Evolutionary conservation across 2,329 filamentous ascomycete species (phyloP).

Genomic region (Fusarium piperis): DNA sequence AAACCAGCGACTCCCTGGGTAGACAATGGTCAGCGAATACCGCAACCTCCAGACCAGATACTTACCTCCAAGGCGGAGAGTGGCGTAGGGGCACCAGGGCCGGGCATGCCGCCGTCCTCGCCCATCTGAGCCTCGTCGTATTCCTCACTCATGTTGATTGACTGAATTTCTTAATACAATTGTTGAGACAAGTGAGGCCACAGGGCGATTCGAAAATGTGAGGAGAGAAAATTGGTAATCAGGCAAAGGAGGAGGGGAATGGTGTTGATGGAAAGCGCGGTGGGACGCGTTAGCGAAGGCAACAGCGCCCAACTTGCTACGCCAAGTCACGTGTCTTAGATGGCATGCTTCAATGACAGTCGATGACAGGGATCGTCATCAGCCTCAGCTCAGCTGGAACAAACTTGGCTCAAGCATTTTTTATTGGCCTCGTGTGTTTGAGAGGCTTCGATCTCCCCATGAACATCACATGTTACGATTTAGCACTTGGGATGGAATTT

Average conservation of each 20-base stretch:
- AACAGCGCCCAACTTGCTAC: slow-evolving; percentile 41
- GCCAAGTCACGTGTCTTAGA: slow-evolving; percentile 51
- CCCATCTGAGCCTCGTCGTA: slow-evolving; percentile 72
- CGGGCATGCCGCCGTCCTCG: slow-evolving; percentile 79
- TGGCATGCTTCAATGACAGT: neutral
- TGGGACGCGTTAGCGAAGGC: slow-evolving; percentile 48
- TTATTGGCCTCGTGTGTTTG: neutral
- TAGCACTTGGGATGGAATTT: neutral
- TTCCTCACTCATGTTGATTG: slow-evolving; percentile 57
- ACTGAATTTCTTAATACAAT: neutral
- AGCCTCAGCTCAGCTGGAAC: neutral
- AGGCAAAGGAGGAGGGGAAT: slow-evolving; percentile 26
- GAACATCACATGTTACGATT: neutral
- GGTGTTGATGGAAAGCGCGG: slow-evolving; percentile 43
- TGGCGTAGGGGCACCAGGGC: slow-evolving; percentile 93
- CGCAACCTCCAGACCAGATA: neutral
- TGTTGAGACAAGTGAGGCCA: neutral
- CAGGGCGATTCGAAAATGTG: neutral
- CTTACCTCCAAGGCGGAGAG: slow-evolving; percentile 85
- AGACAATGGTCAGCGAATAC: slow-evolving; percentile 15
- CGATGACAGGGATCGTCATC: neutral
- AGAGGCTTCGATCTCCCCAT: neutral
- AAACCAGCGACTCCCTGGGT: slow-evolving; percentile 83
- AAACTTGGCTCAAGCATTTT: neutral
- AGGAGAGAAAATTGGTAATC: slow-evolving; percentile 19